Base-by-base conservation (phyloP, 768 basidiomycete genomes). In the Russula sp. region DNA sequence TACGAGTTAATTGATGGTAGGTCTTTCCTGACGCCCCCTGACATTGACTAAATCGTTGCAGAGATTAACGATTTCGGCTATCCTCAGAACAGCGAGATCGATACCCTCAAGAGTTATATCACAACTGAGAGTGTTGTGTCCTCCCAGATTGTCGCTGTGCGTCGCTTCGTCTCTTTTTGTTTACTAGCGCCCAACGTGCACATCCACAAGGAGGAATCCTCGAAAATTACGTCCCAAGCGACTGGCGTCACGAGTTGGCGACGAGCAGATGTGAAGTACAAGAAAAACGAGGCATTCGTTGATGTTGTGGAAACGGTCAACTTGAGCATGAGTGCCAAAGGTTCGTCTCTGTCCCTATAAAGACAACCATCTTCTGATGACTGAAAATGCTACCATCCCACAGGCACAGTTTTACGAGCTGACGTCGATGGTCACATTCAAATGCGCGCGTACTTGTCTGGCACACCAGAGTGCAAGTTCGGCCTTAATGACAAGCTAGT, bases 251-350 rank as follows among this genome's bases (percentile, higher is more conserved):
- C 90, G 36, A 96, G 88, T 72, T 99, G 97, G 97, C 78, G 97
- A 45, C 80, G 95, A 60, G 87, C 84, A 16, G 97, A 98, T 70
- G 95, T 98, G 69, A 96, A 95, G 73, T 98, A 99, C 75, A 90
- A 97, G 79, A 99, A 98, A 81, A 99, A 99, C 67, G 97, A 99
- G 70, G 97, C 97, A 0, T 99, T 98, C 67, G 96, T 99, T n/a
- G 97, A 99, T 71, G 97, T 99, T 9, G 90, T 99, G 47, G 97
- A 99, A 77, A 91, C 83, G 2, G 91, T 99, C 64, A 98, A 99
- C 70, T 73, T 98, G 58, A 87, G 92, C 68, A 97, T 98, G 95
- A 96, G 93, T 72, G 90, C 94, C 2, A 98, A 96, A 77, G 95
- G 94, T 89, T 63, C 51, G 78, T 70, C 16, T 4, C 38, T 5